These are phyloP conservation scores for Leccinum huronense DNA, from an alignment of 1,284 basidiomycete genomes.

Conservation along the genomic window DNA sequence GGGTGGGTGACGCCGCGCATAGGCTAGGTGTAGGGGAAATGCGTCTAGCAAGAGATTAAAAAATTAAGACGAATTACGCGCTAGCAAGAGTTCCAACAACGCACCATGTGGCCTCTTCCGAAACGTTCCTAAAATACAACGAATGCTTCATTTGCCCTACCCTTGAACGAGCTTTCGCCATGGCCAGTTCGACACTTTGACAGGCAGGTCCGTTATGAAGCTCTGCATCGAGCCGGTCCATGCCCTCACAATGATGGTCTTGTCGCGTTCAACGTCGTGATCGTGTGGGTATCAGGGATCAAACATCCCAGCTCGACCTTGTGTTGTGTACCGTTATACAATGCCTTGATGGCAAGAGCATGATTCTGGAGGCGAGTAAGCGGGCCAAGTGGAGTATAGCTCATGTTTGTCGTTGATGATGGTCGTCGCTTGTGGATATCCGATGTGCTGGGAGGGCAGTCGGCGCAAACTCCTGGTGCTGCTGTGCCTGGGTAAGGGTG, in stretches of 20 bases:
- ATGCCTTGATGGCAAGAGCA: slow-evolving; percentile 61
- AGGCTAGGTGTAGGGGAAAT: slow-evolving; percentile 70
- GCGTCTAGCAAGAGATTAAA: slow-evolving; percentile 43
- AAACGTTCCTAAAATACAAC: slow-evolving; percentile 48
- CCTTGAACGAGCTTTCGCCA: slow-evolving; percentile 43
- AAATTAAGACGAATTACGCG: background rate
- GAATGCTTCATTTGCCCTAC: slow-evolving; percentile 4
- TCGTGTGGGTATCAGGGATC: slow-evolving; percentile 68
- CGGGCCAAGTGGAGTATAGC: slow-evolving; percentile 84
- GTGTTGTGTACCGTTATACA: slow-evolving; percentile 70
- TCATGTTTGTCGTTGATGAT: slow-evolving; percentile 89
- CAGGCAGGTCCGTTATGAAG: slow-evolving; percentile 67
- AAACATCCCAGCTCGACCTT: slow-evolving; percentile 66
- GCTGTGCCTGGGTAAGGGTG: too few species aligned
- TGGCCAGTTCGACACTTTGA: slow-evolving; percentile 80
- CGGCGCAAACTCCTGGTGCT: too few species aligned
- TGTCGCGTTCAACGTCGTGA: slow-evolving; percentile 73
- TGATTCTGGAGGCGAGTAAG: slow-evolving; percentile 76
- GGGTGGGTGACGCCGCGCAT: slow-evolving; percentile 40
- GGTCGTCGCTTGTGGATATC: slow-evolving; percentile 49
- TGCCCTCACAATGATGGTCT: slow-evolving; percentile 71
- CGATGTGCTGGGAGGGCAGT: too few species aligned
- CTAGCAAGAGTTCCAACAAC: slow-evolving; percentile 9
- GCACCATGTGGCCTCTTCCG: slow-evolving; percentile 63
- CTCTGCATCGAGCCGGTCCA: slow-evolving; percentile 67